phyloP scores from a whole-genome alignment of 2,329 filamentous ascomycete species.

The Daldinia sp. region DNA sequence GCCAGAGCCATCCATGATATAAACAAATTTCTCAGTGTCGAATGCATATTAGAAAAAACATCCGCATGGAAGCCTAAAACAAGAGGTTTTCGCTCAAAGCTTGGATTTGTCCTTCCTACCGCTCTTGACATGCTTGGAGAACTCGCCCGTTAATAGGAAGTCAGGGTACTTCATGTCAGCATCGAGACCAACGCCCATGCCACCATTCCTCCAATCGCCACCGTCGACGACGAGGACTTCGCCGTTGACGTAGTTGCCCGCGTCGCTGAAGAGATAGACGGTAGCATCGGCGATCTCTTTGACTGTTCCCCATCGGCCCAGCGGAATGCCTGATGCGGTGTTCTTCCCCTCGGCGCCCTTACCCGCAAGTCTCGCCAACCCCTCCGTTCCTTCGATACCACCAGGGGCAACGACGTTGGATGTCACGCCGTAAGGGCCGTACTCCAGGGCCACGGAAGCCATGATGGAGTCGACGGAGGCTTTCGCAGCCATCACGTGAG shows the following conservation, averaged over 20 bases:
- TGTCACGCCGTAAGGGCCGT: slow-evolving; percentile 86
- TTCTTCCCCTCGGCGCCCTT: slow-evolving; percentile 51
- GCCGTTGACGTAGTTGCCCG: slow-evolving; percentile 88
- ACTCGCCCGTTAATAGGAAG: slow-evolving; percentile 58
- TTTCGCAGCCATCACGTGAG: slow-evolving; percentile 92
- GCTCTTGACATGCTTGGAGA: slow-evolving; percentile 57
- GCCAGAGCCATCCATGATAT: not conserved
- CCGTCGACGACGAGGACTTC: slow-evolving; percentile 81
- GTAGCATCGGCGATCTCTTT: slow-evolving; percentile 94
- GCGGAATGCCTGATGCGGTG: slow-evolving; percentile 68
- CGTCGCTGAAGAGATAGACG: slow-evolving; percentile 86
- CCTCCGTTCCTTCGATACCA: slow-evolving; percentile 87
- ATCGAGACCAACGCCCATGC: slow-evolving; percentile 61
- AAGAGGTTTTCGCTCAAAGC: slow-evolving; percentile 50
- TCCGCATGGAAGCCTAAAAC: not conserved
- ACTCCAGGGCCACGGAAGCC: slow-evolving; percentile 84
- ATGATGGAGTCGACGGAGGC: slow-evolving; percentile 89
- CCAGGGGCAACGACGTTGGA: slow-evolving; percentile 92
- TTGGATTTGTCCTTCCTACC: slow-evolving; percentile 57
- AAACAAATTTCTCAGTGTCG: not conserved
- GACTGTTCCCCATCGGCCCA: slow-evolving; percentile 81
- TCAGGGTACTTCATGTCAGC: slow-evolving; percentile 65
- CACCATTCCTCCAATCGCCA: slow-evolving; percentile 66
- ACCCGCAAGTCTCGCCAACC: slow-evolving; percentile 72
- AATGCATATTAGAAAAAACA: not conserved